Base-by-base conservation (phyloP, 257 asterid species). In the Nicotiana tomentosiformis region DNA sequence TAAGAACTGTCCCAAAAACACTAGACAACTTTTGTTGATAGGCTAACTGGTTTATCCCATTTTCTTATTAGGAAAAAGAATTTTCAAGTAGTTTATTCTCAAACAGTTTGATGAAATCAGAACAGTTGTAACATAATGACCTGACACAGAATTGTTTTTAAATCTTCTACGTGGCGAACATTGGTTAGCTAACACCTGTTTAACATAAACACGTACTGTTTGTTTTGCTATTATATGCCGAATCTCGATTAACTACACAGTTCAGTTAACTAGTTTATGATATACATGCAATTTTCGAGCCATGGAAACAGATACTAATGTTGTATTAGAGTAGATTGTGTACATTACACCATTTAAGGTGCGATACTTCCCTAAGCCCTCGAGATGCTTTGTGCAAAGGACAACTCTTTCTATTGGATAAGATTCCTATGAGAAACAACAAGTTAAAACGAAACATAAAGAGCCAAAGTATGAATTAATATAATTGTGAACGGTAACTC, bases 1-100 rank as follows among this genome's bases (percentile, higher is more conserved):
- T 74, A 74, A 74, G 43, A 14, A 74, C 26, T 74, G 80, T 74
- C 80, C 80, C 80, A 49, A 49, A 74, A 74, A 49, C 80, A 49
- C 39, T 49, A 14, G 80, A 74, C 80, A 74, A 49, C 62, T 74
- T 46, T 49, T 74, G 80, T 74, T 74, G 62, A 72, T 72, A 70
- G 78, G 57, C 78, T 70, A 39, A 70, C 78, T 46, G 79, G 79
- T 61, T 72, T 72, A 74, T 49, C n/a, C 80, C 16, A 46, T 14
- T 74, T 23, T 26, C 14, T 74, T 49, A 49, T 3, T 23, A 74
- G 26, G 35, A 70, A 5, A 74, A 26, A 23, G 4, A 2, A 46
- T 12, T 46, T 26, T 74, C 51, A 49, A 74, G 49, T 74, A 3
- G 62, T 23, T 74, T 74, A 55, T 74, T 74, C 61, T 49, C 32